Percentiles rank a stretch among this genome's conserved stretches.
These are phyloP conservation scores for Allium cepa DNA, from an alignment of 106 monocot genomes.

Conservation along the genomic window DNA sequence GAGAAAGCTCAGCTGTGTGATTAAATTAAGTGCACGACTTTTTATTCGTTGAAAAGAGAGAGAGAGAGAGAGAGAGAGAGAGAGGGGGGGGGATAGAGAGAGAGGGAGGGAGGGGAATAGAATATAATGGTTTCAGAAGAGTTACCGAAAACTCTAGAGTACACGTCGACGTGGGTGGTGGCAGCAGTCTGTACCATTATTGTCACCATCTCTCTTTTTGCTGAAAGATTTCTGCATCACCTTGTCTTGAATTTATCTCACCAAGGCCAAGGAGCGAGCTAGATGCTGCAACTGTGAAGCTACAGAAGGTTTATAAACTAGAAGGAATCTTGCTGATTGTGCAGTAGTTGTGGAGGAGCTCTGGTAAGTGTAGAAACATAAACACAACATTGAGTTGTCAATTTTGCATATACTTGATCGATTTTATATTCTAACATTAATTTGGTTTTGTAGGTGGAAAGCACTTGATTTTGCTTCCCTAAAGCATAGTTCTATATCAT, in stretches of 20 bases:
- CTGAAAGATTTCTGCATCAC: slow-evolving; percentile 27
- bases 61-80: no score
- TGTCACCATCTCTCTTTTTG: slow-evolving; percentile 23
- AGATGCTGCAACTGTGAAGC: slow-evolving; percentile 60
- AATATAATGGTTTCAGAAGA: background rate
- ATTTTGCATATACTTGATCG: background rate
- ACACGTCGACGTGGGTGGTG: slow-evolving; percentile 39
- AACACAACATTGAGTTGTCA: background rate
- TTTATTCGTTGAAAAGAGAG: no score
- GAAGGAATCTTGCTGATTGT: slow-evolving; percentile 87
- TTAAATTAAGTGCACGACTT: no score
- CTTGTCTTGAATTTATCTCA: slow-evolving; percentile 15
- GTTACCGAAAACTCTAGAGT: slow-evolving; percentile 9
- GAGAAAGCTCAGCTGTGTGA: no score
- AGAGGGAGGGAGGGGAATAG: no score
- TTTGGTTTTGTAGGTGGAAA: slow-evolving; percentile 42
- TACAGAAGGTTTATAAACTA: slow-evolving; percentile 89
- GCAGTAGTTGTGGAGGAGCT: slow-evolving; percentile 80
- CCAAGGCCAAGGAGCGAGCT: slow-evolving; percentile 34
- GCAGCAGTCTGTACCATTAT: slow-evolving; percentile 28
- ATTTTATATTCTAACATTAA: no score
- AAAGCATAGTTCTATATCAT: slow-evolving; percentile 64
- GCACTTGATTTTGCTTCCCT: slow-evolving; percentile 68
- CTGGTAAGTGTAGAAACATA: slow-evolving; percentile 32
- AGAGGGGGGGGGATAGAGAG: no score